Conservation (phyloP, 2,329 filamentous ascomycete species). For the Fusarium chlamydosporum region DNA sequence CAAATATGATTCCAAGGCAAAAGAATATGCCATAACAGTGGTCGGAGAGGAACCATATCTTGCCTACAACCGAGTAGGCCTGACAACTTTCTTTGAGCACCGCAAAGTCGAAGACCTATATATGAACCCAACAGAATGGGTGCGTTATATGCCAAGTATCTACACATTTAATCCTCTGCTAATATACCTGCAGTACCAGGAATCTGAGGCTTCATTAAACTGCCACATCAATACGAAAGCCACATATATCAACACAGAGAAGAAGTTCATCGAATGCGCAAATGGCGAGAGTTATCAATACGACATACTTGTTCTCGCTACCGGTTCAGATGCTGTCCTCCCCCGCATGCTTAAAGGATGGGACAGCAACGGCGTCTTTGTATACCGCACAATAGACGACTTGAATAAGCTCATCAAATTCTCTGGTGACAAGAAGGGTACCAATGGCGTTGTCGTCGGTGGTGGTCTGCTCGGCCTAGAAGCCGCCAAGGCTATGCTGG, state of each 20-base stretch:
- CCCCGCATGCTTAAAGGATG: slow-evolving; percentile 79
- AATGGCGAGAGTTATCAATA: slow-evolving; percentile 79
- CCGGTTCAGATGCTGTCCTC: slow-evolving; percentile 86
- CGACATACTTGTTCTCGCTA: slow-evolving; percentile 86
- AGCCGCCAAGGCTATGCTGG: slow-evolving; percentile 92
- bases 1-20: slow-evolving; percentile 81
- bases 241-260: slow-evolving; percentile 71
- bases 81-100: slow-evolving; percentile 91
- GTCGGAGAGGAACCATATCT: slow-evolving; percentile 90
- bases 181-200: slow-evolving; percentile 69
- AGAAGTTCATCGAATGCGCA: slow-evolving; percentile 78
- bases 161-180: slow-evolving; percentile 1
- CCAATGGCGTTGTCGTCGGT: slow-evolving; percentile 82
- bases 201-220: slow-evolving; percentile 76
- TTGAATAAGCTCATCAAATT: slow-evolving; percentile 82
- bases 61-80: slow-evolving; percentile 90
- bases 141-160: slow-evolving; percentile 53
- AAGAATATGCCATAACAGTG: slow-evolving; percentile 85
- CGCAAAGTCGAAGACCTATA: slow-evolving; percentile 89
- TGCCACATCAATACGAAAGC: slow-evolving; percentile 83
- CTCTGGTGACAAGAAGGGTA: slow-evolving; percentile 74
- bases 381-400: slow-evolving; percentile 89
- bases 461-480: slow-evolving; percentile 89
- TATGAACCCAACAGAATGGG: slow-evolving; percentile 87
- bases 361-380: slow-evolving; percentile 86